Base-by-base conservation (phyloP, 306 rosid species). In the Fragaria iinumae region DNA sequence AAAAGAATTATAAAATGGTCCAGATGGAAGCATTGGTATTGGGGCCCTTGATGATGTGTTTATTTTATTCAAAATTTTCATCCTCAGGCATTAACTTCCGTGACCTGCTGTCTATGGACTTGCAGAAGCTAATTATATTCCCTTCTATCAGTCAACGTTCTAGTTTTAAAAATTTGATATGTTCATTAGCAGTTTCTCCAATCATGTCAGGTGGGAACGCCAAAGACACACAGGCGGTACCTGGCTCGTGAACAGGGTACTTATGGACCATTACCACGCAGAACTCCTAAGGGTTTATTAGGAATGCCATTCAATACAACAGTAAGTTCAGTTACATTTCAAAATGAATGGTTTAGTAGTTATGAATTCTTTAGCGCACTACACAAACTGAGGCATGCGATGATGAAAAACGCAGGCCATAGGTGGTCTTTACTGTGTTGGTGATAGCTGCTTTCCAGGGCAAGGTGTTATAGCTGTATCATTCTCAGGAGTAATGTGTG, bases 371-470 rank as follows among this genome's bases (percentile, higher is more conserved):
- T 57, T 14, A 77, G 34, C 50, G 29, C 69, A 77, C 75, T 72
- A 67, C 81, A 66, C 44, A 43, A 73, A 44, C 23, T 47, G 74
- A 75, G 63, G 34, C 39, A 11, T 66, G 56, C 14, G 7, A 64
- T 47, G 52, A 82, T 74, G 66, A 75, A 86, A 69, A 79, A 73
- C 84, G 84, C 95, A 95, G 99, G 83, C 90, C 38, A 85, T 92
- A 79, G 88, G 87, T 75, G 93, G 97, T 78, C 91, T 94, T 73
- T 95, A 95, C 81, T 92, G 99, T 83, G 99, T 92, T 71, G 99
- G 99, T 70, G 99, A 95, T 86, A 92, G 99, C 84, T 95, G 97
- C 88, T 95, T 95, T 84, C 97, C 99, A 0, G 97, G 99, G n/a
- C 97, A 92, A 88, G 97, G 99, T 71, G 99, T 95, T 77, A 95